Evolutionary conservation across 1,139 yeast species (phyloP), one percentile per base, ranked within the genome.

Genomic region (Geotrichum phurueaensis): DNA sequence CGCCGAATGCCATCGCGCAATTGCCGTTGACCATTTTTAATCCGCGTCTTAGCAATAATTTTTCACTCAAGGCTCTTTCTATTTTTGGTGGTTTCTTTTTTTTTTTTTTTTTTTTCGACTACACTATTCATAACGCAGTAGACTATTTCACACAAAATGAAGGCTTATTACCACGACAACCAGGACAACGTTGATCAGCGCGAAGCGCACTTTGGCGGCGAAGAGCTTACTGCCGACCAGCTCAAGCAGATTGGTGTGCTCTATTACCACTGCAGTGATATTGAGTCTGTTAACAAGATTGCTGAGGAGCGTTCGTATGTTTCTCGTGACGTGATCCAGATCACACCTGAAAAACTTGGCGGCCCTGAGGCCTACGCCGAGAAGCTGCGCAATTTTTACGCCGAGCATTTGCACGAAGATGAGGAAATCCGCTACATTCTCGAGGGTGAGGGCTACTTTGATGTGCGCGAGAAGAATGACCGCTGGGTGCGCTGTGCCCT

Each of bases 371-470:
- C 83, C 0, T 83, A 87, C 69, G 80, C 84, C 65, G 78, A 77
- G 62, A 89, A 90, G 73, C 81, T 92, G 75, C 77, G 81, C 64
- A 81, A 75, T 60, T 92, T 92, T 74, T 90, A 87, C 76, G 79
- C 83, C 56, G 98, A 94, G 73, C 99, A 94, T 74, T 79, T 89
- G 66, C 99, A 94, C 72, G 98, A 94, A 73, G 99, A 94, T 72
- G 99, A 94, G 75, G 99, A 94, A 77, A 94, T 94, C 72, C 80
- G 99, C 65, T 92, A 91, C 75, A 83, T 91, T 62, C 72, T 87
- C 36, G 97, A 87, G 31, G 99, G 99, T 10, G 89, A 85, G 64
- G 98, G 99, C 0, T 94, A 83, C 74, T 94, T 94, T 71, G 98
- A 94, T 70, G 91, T 94, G 10, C 81, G 97, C 65, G 85, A 83